Evolutionary conservation across 257 asterid species (phyloP).

Genomic region (Rehmannia glutinosa): DNA sequence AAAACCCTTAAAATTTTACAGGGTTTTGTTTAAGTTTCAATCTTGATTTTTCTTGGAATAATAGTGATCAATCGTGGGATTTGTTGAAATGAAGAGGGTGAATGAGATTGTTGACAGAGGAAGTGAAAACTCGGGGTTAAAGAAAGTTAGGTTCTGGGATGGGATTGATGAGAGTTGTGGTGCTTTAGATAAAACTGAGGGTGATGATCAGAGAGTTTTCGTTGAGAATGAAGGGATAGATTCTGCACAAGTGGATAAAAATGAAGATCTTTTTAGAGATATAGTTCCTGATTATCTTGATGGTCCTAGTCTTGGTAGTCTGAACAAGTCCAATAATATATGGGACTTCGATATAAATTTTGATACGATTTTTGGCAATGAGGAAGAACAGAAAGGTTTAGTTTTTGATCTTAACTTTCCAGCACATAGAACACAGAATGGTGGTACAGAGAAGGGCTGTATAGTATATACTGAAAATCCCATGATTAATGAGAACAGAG

Average conservation of each 20-base stretch:
- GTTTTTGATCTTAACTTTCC: conserved; percentile 47
- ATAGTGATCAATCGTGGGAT: not conserved
- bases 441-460: too few relatives aligned
- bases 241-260: conserved; percentile 12
- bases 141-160: conserved; percentile 34
- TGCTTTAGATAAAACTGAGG: conserved; percentile 20
- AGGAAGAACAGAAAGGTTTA: conserved; percentile 17
- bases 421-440: not conserved
- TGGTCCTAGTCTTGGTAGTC: conserved; percentile 17
- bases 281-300: conserved; percentile 18
- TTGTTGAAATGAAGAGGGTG: conserved; percentile 46
- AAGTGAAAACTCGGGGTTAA: conserved; percentile 20
- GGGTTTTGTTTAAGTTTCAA: conserved; percentile 14
- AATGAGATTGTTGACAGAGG: conserved; percentile 25
- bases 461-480: too few relatives aligned
- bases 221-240: conserved; percentile 23
- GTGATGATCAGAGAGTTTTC: conserved; percentile 19
- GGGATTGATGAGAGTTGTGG: conserved; percentile 23
- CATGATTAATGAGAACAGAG: conserved; percentile 10
- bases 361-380: conserved; percentile 24
- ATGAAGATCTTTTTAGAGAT: conserved; percentile 7
- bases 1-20: conserved; percentile 12
- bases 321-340: conserved; percentile 1
- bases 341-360: conserved; percentile 26
- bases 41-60: conserved; percentile 13